phyloP scores from a whole-genome alignment of 805 yeast species.

The Torulaspora quercuum region DNA sequence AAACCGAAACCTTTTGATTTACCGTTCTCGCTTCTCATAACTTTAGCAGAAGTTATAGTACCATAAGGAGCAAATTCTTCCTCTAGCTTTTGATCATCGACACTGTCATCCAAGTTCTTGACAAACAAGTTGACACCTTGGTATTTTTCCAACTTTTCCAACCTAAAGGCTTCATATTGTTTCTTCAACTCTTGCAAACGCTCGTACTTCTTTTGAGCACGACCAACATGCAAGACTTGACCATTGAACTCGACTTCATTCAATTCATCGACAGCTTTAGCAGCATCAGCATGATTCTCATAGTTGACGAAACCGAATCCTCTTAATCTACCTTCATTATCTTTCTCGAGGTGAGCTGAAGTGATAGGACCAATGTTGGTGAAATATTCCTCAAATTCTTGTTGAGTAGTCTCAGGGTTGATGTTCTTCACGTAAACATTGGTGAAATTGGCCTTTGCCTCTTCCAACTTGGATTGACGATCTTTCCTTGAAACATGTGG shows the following conservation, averaged over 20 bases:
- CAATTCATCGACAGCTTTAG: slow-evolving; percentile 85
- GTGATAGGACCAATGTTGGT: slow-evolving; percentile 73
- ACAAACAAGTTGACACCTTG: slow-evolving; percentile 97
- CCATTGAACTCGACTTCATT: slow-evolving; percentile 84
- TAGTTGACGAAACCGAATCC: slow-evolving; percentile 96
- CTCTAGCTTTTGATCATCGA: slow-evolving; percentile 85
- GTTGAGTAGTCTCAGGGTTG: slow-evolving; percentile 63
- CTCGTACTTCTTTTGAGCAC: slow-evolving; percentile 99
- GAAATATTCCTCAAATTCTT: slow-evolving; percentile 70
- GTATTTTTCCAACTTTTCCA: slow-evolving; percentile 88
- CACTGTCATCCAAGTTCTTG: slow-evolving; percentile 91
- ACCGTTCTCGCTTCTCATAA: slow-evolving; percentile 91
- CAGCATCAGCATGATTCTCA: slow-evolving; percentile 83
- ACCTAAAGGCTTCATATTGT: slow-evolving; percentile 87
- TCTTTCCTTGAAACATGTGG: slow-evolving; percentile 89
- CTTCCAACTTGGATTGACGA: slow-evolving; percentile 90
- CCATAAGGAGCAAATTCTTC: slow-evolving; percentile 95
- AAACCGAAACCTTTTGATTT: slow-evolving; percentile 98
- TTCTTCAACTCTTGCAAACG: slow-evolving; percentile 93
- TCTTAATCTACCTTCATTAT: slow-evolving; percentile 81
- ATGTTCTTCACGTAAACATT: slow-evolving; percentile 94
- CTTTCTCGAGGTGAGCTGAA: slow-evolving; percentile 75
- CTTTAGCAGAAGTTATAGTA: slow-evolving; percentile 90
- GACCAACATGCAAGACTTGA: slow-evolving; percentile 87
- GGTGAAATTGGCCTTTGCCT: slow-evolving; percentile 88